These are phyloP conservation scores for Paecilomyces variotii DNA, from an alignment of 2,329 filamentous ascomycete genomes.

Conservation along the genomic window DNA sequence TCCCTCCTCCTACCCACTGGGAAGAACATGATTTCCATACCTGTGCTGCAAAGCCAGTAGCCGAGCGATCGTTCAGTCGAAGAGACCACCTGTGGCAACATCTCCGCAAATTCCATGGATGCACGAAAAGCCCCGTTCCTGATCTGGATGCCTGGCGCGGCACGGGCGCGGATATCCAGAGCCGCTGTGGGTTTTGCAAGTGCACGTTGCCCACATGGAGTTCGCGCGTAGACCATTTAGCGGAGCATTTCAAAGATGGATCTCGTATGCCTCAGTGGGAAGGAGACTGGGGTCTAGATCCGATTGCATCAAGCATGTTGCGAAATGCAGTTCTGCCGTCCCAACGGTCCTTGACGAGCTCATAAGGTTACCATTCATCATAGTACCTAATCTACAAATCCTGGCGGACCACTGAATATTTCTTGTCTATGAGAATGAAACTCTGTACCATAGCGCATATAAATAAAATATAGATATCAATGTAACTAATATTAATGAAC, in stretches of 20 bases:
- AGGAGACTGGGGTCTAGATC: conserved; percentile 45
- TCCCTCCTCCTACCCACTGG: conserved; percentile 39
- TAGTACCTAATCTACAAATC: too few species aligned
- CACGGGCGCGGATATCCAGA: conserved; percentile 41
- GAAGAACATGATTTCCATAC: conserved; percentile 46
- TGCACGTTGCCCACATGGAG: conserved; percentile 43
- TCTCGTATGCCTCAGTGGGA: conserved; percentile 48
- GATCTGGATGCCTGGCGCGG: conserved; percentile 38
- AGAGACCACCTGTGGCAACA: conserved; percentile 53
- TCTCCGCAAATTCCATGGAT: conserved; percentile 46
- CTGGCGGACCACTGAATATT: too few species aligned
- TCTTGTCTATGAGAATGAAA: too few species aligned
- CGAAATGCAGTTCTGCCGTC: conserved; percentile 27
- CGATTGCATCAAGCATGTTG: conserved; percentile 20
- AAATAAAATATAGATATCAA: too few species aligned
- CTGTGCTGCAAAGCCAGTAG: conserved; percentile 44
- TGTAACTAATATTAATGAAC: too few species aligned
- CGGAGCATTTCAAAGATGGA: conserved; percentile 48
- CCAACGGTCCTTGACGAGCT: not conserved
- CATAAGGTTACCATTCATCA: too few species aligned
- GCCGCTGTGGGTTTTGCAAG: conserved; percentile 48
- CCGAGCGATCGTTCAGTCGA: conserved; percentile 47
- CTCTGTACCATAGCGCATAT: too few species aligned
- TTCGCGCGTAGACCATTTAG: conserved; percentile 45
- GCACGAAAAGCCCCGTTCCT: conserved; percentile 41